phyloP scores from a whole-genome alignment of 805 yeast species.

The Schizosaccharomyces octosporus region DNA sequence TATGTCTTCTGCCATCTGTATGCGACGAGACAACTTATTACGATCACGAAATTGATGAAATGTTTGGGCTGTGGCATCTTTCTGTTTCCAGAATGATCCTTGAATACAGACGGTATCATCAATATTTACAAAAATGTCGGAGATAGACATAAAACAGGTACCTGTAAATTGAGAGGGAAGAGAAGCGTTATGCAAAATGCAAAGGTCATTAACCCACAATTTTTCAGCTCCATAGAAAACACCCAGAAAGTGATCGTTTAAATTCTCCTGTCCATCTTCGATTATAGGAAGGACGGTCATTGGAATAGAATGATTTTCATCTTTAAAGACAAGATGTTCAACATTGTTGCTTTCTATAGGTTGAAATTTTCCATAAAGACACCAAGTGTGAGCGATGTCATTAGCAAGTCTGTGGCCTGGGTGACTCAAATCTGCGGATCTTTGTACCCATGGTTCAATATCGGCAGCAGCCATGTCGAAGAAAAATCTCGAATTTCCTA shows the following conservation, averaged over 20 bases:
- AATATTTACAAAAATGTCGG: not conserved
- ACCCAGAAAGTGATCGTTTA: conserved; percentile 4
- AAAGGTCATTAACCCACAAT: conserved; percentile 6
- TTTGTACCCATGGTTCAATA: not conserved
- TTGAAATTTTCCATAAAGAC: not conserved
- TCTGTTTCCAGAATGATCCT: not conserved
- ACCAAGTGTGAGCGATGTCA: not conserved
- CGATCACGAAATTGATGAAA: not conserved
- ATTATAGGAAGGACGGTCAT: not conserved
- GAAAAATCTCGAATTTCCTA: not conserved
- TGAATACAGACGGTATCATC: not conserved
- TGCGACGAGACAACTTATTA: not conserved
- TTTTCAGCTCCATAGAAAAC: conserved; percentile 7
- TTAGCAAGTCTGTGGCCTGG: not conserved
- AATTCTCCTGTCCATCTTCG: not conserved
- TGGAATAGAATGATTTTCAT: not conserved
- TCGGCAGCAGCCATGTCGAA: conserved; percentile 1
- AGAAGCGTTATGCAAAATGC: not conserved
- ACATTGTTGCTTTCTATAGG: not conserved
- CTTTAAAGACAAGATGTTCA: not conserved
- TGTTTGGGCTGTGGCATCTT: not conserved
- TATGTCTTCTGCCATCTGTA: not conserved
- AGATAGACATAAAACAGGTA: not conserved
- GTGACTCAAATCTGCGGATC: not conserved
- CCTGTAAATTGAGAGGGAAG: not conserved